phyloP scores from a whole-genome alignment of 768 basidiomycete genomes.

The Flagelloscypha sp. region DNA sequence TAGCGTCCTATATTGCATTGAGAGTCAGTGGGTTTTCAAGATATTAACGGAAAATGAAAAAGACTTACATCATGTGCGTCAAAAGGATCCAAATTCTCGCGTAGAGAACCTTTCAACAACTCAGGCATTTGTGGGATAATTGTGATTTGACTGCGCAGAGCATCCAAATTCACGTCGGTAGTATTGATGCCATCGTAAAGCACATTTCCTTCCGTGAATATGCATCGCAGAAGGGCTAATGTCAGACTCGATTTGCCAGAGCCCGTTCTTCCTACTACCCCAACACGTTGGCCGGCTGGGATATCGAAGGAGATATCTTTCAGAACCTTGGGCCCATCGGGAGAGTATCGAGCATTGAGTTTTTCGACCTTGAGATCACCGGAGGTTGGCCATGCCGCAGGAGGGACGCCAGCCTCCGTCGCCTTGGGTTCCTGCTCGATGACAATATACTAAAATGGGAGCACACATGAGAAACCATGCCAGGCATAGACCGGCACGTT shows the following conservation, averaged over 20 bases:
- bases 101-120: conserved; percentile 32
- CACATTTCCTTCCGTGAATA: conserved; percentile 49
- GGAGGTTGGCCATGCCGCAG: conserved; percentile 59
- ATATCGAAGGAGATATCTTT: conserved; percentile 43
- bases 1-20: no score
- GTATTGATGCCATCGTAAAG: conserved; percentile 47
- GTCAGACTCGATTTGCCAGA: conserved; percentile 42
- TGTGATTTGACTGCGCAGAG: conserved; percentile 48
- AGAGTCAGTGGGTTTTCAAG: no score
- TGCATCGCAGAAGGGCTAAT: conserved; percentile 48
- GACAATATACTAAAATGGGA: conserved; percentile 44
- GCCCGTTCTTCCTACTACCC: conserved; percentile 29
- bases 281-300: conserved; percentile 50
- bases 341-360: conserved; percentile 47
- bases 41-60: no score
- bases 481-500: no score
- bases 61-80: conserved; percentile 35
- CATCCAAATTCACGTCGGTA: conserved; percentile 42
- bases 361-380: conserved; percentile 47
- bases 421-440: conserved; percentile 50
- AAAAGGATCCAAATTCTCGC: conserved; percentile 42
- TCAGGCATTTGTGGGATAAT: conserved; percentile 47
- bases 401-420: conserved; percentile 36
- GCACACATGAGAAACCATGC: no score
- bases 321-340: conserved; percentile 36